Percentiles rank a stretch among this genome's conserved stretches.
Conservation (phyloP, 2,329 filamentous ascomycete genomes). For the Dactylellina haptotyla region DNA sequence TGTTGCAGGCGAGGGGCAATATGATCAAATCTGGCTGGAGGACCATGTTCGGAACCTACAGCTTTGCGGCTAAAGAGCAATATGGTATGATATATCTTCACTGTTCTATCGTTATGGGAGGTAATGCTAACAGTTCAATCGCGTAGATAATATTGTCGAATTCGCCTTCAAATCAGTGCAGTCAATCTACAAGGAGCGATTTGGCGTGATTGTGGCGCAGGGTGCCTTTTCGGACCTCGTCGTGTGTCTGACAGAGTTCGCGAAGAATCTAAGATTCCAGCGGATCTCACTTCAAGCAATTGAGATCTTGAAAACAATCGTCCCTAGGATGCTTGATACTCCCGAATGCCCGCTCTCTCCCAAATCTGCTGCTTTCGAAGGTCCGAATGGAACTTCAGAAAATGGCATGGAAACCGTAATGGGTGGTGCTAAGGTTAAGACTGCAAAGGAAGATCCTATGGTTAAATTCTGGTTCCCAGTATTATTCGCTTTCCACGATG, state of each 20-base stretch:
- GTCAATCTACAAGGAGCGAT: conserved; percentile 93
- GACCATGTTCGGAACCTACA: conserved; percentile 99
- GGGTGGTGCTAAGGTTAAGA: conserved; percentile 59
- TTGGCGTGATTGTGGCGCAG: conserved; percentile 94
- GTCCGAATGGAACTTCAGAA: conserved; percentile 61
- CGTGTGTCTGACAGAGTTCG: conserved; percentile 96
- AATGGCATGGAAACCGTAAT: conserved; percentile 35
- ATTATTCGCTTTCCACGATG: conserved; percentile 97
- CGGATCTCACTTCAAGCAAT: conserved; percentile 98
- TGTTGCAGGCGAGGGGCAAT: conserved; percentile 96
- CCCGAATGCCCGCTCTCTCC: conserved; percentile 92
- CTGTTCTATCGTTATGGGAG: neutral
- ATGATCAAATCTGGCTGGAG: conserved; percentile 98
- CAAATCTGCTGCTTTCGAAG: conserved; percentile 66
- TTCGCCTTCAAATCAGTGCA: conserved; percentile 96
- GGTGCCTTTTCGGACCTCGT: conserved; percentile 96
- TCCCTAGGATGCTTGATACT: conserved; percentile 93
- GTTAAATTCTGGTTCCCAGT: conserved; percentile 99
- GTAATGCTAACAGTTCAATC: neutral
- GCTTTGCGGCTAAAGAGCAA: conserved; percentile 89
- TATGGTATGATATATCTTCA: conserved; percentile 68
- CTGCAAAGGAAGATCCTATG: conserved; percentile 78
- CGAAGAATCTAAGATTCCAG: conserved; percentile 97
- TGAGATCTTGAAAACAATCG: conserved; percentile 90
- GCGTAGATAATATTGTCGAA: conserved; percentile 86